Base-by-base conservation (phyloP, 1,139 yeast species). In the Candida albicans region DNA sequence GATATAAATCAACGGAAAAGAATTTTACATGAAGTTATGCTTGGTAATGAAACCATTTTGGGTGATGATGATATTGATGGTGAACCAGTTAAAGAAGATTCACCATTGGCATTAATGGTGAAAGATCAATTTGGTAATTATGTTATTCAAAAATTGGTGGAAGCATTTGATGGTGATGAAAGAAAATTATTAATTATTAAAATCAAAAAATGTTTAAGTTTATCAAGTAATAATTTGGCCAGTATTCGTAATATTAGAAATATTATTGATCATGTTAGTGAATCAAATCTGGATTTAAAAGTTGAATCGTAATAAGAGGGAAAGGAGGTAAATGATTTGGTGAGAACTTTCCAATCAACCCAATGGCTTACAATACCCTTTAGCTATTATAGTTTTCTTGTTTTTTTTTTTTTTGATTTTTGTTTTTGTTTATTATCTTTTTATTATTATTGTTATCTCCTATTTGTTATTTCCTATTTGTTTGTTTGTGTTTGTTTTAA, bases 111-210 rank as follows among this genome's bases (percentile, higher is more conserved):
- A 12, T 65, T 84, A 46, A 90, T 93, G 98, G 91, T 95, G 90
- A 88, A 89, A 62, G 99, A 93, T 64, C 99, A 93, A 62, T 95
- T 86, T 67, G 99, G 98, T 15, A 93, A 93, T 64, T 93, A 93
- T 61, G 99, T 93, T 37, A 89, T 93, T 45, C 99, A 93, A 65
- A 93, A 93, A 62, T 76, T 95, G 56, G 90, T 93, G 33, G 96
- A 88, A 54, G 87, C 87, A 2, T 73, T 73, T 51, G 76, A 70
- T 53, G 40, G 87, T 42, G 76, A 75, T 30, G 89, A 88, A 51
- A 84, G 83, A 67, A 75, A 68, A 41, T 59, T 78, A 29, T 70
- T 86, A 52, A 84, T 85, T 39, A 68, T 74, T 41, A 82, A 82
- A 51, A 79, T 84, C 49, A 73, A 82, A 58, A 81, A 81, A 44